Base-by-base conservation (phyloP, 78 protist genomes). In the Capsaspora owczarzaki region DNA sequence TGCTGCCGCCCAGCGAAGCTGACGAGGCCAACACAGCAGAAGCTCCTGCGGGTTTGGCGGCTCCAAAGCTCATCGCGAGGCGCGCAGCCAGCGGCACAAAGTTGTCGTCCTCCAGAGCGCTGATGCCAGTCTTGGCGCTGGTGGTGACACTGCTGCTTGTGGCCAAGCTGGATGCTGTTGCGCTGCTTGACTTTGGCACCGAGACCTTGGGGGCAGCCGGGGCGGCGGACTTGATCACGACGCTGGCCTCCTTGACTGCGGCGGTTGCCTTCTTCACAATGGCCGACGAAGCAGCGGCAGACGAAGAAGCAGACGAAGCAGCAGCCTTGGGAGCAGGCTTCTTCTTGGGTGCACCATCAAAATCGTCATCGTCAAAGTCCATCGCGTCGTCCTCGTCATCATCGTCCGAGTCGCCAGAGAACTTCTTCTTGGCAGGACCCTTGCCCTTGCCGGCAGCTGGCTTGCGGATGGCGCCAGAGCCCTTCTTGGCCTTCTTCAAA, bases 301-400 rank as follows among this genome's bases (percentile, higher is more conserved):
- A 16, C 12, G 16, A 16, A 68, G 6, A 43, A 29, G 1, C 47
- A 31, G 71, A 12, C 35, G 16, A 33, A n/a, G 41, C 23, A 29
- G 71, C 41, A 4, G 23, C 71, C 43, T 35, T 63, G 71, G 76
- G 40, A 12, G 40, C 74, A 33, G n/a, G 33, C 60, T 74, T 47
- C 41, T 29, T 74, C 61, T n/a, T 61, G 29, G 43, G 74, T 27
- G 19, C 27, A 16, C 74, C 46, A 31, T 23, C 2, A 35, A 71
- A 23, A 40, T 71, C 77, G 61, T 71, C 77, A 12, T 41, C 77
- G 29, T 44, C 60, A 69, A 41, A 37, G 27, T 74, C 61, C n/a
- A n/a, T n/a, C n/a, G n/a, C n/a, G n/a, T n/a, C n/a, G n/a, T n/a
- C n/a, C 3, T 74, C 61, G 16, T 38, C 23, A 61, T 47, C 61